Percentiles rank a stretch among this genome's conserved stretches.
phyloP scores from a whole-genome alignment of 129 eudicot species.

The Flaveria linearis region DNA sequence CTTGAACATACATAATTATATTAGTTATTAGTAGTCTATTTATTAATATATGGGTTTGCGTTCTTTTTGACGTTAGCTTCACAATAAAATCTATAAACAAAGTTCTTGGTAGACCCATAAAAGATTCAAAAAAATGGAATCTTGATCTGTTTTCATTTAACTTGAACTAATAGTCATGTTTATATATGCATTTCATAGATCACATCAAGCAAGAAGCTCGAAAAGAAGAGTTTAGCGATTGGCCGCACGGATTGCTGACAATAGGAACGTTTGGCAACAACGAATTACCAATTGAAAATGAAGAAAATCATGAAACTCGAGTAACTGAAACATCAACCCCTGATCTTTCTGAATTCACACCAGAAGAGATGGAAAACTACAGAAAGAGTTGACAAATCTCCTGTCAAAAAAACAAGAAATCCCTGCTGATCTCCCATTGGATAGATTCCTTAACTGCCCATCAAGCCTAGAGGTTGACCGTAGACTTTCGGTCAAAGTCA shows the following conservation, averaged over 20 bases:
- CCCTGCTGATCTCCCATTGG: conserved; percentile 76
- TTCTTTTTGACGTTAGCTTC: too few relatives aligned
- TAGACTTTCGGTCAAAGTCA: conserved; percentile 52
- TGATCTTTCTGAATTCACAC: conserved; percentile 86
- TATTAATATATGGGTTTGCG: too few relatives aligned
- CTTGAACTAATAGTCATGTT: conserved; percentile 5
- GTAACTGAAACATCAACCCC: conserved; percentile 52
- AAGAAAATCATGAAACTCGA: conserved; percentile 42
- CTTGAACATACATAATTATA: too few relatives aligned
- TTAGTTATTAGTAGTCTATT: too few relatives aligned
- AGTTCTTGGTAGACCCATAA: conserved; percentile 5
- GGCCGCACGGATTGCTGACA: conserved; percentile 83
- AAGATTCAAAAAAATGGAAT: conserved; percentile 12
- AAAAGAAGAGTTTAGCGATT: conserved; percentile 79
- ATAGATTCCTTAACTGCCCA: conserved; percentile 97
- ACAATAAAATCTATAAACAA: background rate
- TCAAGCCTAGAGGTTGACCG: conserved; percentile 97
- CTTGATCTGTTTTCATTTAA: background rate
- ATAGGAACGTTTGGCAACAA: conserved; percentile 92
- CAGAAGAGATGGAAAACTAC: conserved; percentile 77
- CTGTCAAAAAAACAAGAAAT: conserved; percentile 59
- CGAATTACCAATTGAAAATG: conserved; percentile 34
- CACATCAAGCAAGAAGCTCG: conserved; percentile 51
- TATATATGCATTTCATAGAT: conserved; percentile 38
- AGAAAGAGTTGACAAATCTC: conserved; percentile 72